These are phyloP conservation scores for Glycine tomentella DNA, from an alignment of 306 rosid genomes.

Conservation along the genomic window DNA sequence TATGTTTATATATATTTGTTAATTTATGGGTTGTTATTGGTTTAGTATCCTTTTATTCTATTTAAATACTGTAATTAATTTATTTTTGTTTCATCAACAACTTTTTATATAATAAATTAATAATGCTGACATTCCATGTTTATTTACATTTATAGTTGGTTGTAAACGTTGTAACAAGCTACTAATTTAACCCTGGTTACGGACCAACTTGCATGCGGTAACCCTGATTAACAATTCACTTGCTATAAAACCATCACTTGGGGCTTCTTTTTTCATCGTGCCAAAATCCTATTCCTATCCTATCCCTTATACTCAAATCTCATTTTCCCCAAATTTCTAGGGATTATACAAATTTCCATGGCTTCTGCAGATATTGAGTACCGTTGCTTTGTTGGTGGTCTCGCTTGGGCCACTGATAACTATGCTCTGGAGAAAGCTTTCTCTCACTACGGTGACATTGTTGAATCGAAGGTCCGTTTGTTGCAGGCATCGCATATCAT, in stretches of 20 bases:
- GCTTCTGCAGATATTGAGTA: conserved; percentile 73
- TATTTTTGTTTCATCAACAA: no score
- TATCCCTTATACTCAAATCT: no score
- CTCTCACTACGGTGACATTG: conserved; percentile 64
- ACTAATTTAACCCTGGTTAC: not conserved
- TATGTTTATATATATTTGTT: no score
- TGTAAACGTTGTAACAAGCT: no score
- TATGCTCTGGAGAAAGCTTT: conserved; percentile 69
- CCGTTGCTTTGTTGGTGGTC: conserved; percentile 96
- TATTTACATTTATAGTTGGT: no score
- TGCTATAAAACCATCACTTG: conserved; percentile 45
- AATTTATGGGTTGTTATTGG: no score
- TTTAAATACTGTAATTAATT: no score
- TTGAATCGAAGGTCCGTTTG: conserved; percentile 98
- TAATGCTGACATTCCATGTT: no score
- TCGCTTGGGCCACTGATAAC: conserved; percentile 91
- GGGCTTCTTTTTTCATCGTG: not conserved
- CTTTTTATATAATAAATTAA: no score
- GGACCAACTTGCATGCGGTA: not conserved
- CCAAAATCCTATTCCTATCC: not conserved
- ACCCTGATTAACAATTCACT: conserved; percentile 51
- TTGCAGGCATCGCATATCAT: conserved; percentile 70
- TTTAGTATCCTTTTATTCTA: no score
- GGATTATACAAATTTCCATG: conserved; percentile 47
- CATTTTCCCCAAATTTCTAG: not conserved